phyloP scores from a whole-genome alignment of 2,329 filamentous ascomycete genomes.

The Dactylellina leptospora region DNA sequence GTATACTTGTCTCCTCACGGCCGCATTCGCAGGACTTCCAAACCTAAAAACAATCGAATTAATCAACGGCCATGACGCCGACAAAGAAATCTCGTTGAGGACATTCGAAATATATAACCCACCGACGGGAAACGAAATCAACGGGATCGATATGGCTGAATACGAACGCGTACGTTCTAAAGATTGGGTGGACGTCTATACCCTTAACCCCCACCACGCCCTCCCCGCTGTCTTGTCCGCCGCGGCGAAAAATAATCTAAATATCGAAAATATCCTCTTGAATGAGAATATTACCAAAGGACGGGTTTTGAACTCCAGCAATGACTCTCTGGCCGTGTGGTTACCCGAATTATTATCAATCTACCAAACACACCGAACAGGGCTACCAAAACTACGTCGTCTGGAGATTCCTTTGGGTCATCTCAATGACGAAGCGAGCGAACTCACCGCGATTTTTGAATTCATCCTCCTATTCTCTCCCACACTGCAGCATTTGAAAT shows the following conservation, averaged over 20 bases:
- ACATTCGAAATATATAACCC: conserved; percentile 15
- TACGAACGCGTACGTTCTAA: not conserved
- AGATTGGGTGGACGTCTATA: not conserved
- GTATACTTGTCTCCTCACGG: not conserved
- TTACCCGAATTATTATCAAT: not conserved
- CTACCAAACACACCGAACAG: not conserved
- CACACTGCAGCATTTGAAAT: not conserved
- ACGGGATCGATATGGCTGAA: not conserved
- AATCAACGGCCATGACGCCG: not conserved
- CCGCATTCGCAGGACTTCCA: conserved; percentile 15
- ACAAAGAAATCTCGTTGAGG: not conserved
- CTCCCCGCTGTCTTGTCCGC: conserved; percentile 10
- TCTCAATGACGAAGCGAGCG: not conserved
- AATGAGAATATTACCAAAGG: not conserved
- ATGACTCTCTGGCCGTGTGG: conserved; percentile 1
- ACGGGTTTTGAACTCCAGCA: not conserved
- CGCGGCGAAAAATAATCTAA: not conserved
- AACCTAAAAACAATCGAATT: conserved; percentile 23
- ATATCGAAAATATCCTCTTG: conserved; percentile 1
- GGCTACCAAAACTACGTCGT: not conserved
- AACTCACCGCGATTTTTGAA: not conserved
- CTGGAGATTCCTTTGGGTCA: not conserved
- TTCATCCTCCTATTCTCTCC: not conserved
- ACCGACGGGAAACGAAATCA: not conserved
- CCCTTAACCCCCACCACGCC: conserved; percentile 1